phyloP scores from a whole-genome alignment of 1,284 basidiomycete genomes.

The Pseudozyma sp. region DNA sequence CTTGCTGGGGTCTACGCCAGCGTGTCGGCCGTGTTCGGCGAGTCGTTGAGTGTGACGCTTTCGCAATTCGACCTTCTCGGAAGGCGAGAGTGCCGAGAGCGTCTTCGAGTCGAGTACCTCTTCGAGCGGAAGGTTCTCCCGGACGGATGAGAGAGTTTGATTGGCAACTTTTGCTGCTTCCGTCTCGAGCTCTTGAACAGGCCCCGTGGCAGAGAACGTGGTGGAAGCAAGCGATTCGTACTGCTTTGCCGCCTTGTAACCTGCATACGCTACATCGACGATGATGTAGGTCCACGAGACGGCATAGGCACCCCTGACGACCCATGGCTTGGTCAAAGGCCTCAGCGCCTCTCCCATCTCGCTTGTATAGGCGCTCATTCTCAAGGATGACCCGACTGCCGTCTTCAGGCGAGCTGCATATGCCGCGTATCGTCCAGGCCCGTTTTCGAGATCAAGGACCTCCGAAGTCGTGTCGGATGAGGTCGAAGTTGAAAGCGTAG shows the following conservation, averaged over 20 bases:
- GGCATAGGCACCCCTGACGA: slow-evolving; percentile 86
- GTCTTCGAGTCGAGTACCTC: slow-evolving; percentile 44
- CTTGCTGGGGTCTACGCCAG: slow-evolving; percentile 35
- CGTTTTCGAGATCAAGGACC: slow-evolving; percentile 52
- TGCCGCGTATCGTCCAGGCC: slow-evolving; percentile 55
- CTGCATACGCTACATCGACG: slow-evolving; percentile 90
- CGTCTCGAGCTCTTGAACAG: slow-evolving; percentile 18
- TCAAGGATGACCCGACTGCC: slow-evolving; percentile 44
- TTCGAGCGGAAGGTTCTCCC: slow-evolving; percentile 39
- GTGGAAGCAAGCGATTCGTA: slow-evolving; percentile 37
- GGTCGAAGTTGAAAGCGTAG: slow-evolving; percentile 30
- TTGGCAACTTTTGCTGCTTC: slow-evolving; percentile 51
- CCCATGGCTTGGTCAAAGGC: slow-evolving; percentile 81
- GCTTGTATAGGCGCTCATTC: slow-evolving; percentile 75
- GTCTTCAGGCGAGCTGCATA: slow-evolving; percentile 62
- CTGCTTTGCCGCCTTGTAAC: slow-evolving; percentile 74
- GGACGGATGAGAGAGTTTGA: slow-evolving; percentile 11
- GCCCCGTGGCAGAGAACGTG: slow-evolving; percentile 22
- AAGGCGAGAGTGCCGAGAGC: slow-evolving; percentile 23
- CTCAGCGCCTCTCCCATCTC: slow-evolving; percentile 93
- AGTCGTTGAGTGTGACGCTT: slow-evolving; percentile 45
- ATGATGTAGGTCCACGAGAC: slow-evolving; percentile 79
- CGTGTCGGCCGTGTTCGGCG: slow-evolving; percentile 30
- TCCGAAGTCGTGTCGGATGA: slow-evolving; percentile 16
- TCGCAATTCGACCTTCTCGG: slow-evolving; percentile 54